Base-by-base conservation (phyloP, 2,329 filamentous ascomycete species). In the Chaetomium sp. region DNA sequence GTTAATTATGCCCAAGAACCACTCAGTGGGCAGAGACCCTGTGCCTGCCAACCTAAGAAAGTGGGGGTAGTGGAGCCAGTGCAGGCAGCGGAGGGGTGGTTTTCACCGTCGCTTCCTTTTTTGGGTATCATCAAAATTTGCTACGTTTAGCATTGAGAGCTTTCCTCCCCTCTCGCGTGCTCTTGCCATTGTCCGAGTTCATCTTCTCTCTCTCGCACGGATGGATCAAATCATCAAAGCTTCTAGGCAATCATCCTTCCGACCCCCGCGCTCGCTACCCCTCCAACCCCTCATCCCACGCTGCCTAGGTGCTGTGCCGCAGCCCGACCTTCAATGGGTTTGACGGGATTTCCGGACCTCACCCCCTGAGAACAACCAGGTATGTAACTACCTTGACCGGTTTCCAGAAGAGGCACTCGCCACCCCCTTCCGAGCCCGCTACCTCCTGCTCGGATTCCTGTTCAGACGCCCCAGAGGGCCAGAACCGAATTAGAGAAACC, bases 271-370 rank as follows among this genome's bases (percentile, higher is more conserved):
- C 60, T 45, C 31, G 16, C 54, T 57, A 47, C 55, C 51, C 35
- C 38, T 64, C 60, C 56, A 25, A 49, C 50, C 54, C 60, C 50
- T 65, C 64, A 64, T 62, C 62, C 65, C 65, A 50, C 61, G 59
- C 42, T 42, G 23, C 27, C 35, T 10, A 29, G 33, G 4, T 59
- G 49, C 62, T 54, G 62, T 59, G 65, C 65, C 65, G 62, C 62
- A 60, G 65, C 62, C 65, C 56, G n/a, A 59, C 51, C 51, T 49
- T 51, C 23, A 49, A 33, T 29, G 29, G 35, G 33, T 19, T 54
- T 62, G 29, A 19, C 29, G 13, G 21, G 42, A 56, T 33, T 49
- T 9, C 47, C 42, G 29, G 57, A 23, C 21, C 54, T 27, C 21
- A 42, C 9, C 38, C 38, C 42, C 42, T 42, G 56, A 23, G 27